Evolutionary conservation across 2,329 filamentous ascomycete genomes (phyloP).

Genomic region (Clathrospora elynae): DNA sequence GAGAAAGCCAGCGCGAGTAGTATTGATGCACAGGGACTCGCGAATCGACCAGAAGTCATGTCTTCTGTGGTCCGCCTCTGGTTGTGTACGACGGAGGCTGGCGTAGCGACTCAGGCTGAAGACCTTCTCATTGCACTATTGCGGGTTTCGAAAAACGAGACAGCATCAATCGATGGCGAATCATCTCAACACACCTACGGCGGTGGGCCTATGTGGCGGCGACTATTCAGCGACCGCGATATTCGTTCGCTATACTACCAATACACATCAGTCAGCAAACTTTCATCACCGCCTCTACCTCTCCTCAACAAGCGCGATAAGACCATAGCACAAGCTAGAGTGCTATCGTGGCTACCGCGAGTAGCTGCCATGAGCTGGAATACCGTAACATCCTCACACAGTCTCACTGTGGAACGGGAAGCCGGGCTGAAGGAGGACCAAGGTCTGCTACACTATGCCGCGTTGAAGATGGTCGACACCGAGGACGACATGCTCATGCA

Average conservation of each 20-base stretch:
- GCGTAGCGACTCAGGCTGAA: constrained; percentile 60
- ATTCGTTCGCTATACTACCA: constrained; percentile 63
- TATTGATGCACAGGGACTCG: constrained; percentile 63
- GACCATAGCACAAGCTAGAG: constrained; percentile 64
- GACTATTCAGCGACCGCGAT: constrained; percentile 64
- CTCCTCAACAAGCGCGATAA: constrained; percentile 57
- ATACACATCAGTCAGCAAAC: constrained; percentile 55
- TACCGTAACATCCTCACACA: constrained; percentile 57
- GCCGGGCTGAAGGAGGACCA: constrained; percentile 37
- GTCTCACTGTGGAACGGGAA: constrained; percentile 57
- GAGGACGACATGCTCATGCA: constrained; percentile 64
- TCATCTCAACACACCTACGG: constrained; percentile 36
- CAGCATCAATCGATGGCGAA: constrained; percentile 47
- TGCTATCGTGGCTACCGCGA: constrained; percentile 63
- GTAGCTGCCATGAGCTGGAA: constrained; percentile 62
- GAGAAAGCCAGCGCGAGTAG: constrained; percentile 59
- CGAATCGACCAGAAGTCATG: constrained; percentile 61
- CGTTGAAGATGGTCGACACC: constrained; percentile 61
- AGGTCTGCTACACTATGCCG: constrained; percentile 61
- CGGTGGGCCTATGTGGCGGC: constrained; percentile 61
- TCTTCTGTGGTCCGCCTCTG: constrained; percentile 62
- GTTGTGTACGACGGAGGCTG: constrained; percentile 62
- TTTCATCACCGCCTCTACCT: constrained; percentile 40
- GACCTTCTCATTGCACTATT: constrained; percentile 60
- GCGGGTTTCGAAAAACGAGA: constrained; percentile 51